A percentile compares a stretch with the other conserved stretches of the same genome.
Evolutionary conservation across 108 stramenopile species (phyloP).

Genomic region (Mediolabrus comicus): DNA sequence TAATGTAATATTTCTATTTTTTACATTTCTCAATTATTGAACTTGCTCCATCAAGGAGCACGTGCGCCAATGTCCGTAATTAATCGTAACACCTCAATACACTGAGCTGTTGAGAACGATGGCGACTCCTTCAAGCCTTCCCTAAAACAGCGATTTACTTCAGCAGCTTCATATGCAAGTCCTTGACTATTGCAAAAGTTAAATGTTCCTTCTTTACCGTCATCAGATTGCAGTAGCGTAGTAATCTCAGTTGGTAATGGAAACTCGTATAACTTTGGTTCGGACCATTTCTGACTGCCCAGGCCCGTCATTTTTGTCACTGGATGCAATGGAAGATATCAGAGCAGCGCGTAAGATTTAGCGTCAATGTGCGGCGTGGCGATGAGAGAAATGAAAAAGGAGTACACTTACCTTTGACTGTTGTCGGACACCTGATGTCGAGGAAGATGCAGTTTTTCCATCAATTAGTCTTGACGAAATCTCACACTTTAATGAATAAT

Average conservation of each 20-base stretch:
- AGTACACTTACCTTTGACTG: too few species aligned
- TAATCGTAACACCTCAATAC: constrained; percentile 39
- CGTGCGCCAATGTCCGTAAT: constrained; percentile 43
- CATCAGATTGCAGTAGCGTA: constrained; percentile 9
- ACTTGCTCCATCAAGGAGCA: constrained; percentile 1
- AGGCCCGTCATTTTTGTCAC: constrained; percentile 50
- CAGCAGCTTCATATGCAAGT: constrained; percentile 46
- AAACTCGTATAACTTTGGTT: constrained; percentile 28
- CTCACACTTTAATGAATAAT: background rate
- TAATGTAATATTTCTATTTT: too few species aligned
- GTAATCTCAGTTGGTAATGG: constrained; percentile 31
- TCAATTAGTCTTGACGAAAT: background rate
- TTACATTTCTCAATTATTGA: background rate
- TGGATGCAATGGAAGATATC: too few species aligned
- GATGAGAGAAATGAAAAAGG: too few species aligned
- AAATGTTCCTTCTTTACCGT: constrained; percentile 13
- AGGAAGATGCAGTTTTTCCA: background rate
- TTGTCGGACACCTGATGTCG: constrained; percentile 39
- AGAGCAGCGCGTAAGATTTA: too few species aligned
- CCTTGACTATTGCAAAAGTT: constrained; percentile 53
- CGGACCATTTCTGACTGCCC: constrained; percentile 45
- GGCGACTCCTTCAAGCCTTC: constrained; percentile 44
- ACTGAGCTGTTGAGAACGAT: constrained; percentile 30
- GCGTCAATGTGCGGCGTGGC: too few species aligned
- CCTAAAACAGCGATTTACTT: constrained; percentile 47